Conservation (phyloP, 192 early-diverging fungal species). For the Umbelopsis sp. region DNA sequence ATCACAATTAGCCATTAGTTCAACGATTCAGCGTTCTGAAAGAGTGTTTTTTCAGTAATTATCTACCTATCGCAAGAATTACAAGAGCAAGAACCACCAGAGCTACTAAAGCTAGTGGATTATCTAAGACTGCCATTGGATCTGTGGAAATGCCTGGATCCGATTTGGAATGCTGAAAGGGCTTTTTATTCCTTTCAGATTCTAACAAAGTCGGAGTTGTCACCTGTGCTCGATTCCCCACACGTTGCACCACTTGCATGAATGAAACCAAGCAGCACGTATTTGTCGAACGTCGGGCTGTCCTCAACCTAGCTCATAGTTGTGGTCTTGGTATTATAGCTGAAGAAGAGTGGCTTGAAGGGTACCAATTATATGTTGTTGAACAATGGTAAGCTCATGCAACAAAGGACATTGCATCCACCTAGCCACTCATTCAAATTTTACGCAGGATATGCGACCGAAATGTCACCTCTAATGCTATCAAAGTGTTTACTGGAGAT, state of each 20-base stretch:
- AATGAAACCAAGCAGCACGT: constrained; percentile 34
- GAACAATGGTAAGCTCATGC: constrained; percentile 43
- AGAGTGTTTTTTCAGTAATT: neutral
- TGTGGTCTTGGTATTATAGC: constrained; percentile 28
- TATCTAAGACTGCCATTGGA: constrained; percentile 9
- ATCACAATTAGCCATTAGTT: too few species aligned
- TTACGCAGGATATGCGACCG: constrained; percentile 44
- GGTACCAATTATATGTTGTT: constrained; percentile 50
- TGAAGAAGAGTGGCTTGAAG: constrained; percentile 32
- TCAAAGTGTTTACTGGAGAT: constrained; percentile 50
- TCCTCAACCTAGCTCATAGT: constrained; percentile 24
- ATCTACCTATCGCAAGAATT: constrained; percentile 1
- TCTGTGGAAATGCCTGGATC: neutral
- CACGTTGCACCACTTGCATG: constrained; percentile 22
- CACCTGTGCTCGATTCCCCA: neutral
- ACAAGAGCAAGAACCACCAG: neutral
- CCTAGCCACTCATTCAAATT: neutral
- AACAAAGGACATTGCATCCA: neutral
- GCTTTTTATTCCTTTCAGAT: neutral
- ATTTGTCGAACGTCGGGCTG: constrained; percentile 36
- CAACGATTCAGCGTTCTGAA: too few species aligned
- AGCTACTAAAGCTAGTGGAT: constrained; percentile 8
- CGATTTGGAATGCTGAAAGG: neutral
- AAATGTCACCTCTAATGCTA: constrained; percentile 37
- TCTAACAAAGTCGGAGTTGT: constrained; percentile 4